Percentiles rank a stretch among this genome's conserved stretches.
phyloP scores from a whole-genome alignment of 768 basidiomycete species.

The Russula sp. region DNA sequence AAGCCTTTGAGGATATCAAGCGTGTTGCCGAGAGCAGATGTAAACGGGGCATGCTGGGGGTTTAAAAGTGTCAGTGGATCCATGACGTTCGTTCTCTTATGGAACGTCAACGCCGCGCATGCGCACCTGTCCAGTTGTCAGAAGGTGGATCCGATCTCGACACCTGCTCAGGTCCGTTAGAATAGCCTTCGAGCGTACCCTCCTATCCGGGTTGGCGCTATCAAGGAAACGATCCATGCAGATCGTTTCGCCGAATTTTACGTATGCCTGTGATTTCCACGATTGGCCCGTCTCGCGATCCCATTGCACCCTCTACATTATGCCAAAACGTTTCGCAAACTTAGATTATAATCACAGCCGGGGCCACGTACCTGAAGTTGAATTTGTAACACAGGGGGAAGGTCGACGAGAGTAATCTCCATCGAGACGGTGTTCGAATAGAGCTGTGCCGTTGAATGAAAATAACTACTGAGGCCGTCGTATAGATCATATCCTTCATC shows the following conservation, averaged over 20 bases:
- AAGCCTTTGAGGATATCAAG: slow-evolving; percentile 53
- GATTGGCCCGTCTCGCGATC: slow-evolving; percentile 88
- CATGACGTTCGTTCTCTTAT: not conserved
- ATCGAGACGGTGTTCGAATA: slow-evolving; percentile 84
- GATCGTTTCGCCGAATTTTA: slow-evolving; percentile 83
- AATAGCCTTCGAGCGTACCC: slow-evolving; percentile 63
- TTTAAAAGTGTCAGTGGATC: slow-evolving; percentile 7
- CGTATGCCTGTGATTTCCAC: slow-evolving; percentile 94
- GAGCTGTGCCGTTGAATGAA: slow-evolving; percentile 84
- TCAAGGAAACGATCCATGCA: slow-evolving; percentile 92
- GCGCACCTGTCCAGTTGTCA: slow-evolving; percentile 71
- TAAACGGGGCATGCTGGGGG: slow-evolving; percentile 59
- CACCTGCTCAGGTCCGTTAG: slow-evolving; percentile 61
- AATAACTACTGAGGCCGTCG: slow-evolving; percentile 88
- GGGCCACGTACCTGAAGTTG: slow-evolving; percentile 76
- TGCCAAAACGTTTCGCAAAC: not conserved
- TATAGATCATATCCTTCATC: slow-evolving; percentile 90
- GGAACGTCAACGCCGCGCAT: not conserved
- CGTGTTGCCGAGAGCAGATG: slow-evolving; percentile 53
- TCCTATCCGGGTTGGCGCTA: slow-evolving; percentile 67
- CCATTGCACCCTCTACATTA: slow-evolving; percentile 80
- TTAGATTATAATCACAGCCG: not conserved
- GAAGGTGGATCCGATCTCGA: slow-evolving; percentile 63
- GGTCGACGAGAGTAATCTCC: slow-evolving; percentile 80
- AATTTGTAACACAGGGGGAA: slow-evolving; percentile 90